Conservation (phyloP, 2,329 filamentous ascomycete genomes). For the Endoconidiophora polonica region DNA sequence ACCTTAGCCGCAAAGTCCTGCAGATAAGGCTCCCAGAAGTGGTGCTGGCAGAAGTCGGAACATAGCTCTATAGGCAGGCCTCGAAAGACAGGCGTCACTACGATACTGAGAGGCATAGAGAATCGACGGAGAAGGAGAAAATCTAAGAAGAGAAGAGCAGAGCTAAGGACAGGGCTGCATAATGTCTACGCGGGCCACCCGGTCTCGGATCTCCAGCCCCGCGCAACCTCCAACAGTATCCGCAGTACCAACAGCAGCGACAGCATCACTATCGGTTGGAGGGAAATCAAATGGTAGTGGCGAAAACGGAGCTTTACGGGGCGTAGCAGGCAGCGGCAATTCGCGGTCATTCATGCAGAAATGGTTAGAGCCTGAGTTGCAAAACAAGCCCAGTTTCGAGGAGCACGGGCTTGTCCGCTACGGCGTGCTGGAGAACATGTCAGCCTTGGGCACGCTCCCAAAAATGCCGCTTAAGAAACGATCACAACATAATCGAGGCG, state of each 20-base stretch:
- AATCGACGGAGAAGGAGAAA: not conserved
- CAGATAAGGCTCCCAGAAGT: not conserved
- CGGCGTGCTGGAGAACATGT: constrained; percentile 72
- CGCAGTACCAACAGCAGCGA: too few relatives aligned
- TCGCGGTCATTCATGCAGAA: constrained; percentile 35
- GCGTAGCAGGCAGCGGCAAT: constrained; percentile 19
- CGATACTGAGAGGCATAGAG: not conserved
- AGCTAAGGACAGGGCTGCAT: not conserved
- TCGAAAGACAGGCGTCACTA: not conserved
- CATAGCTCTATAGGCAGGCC: not conserved
- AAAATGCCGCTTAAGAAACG: constrained; percentile 24
- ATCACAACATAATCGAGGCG: not conserved
- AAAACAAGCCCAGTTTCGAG: constrained; percentile 55
- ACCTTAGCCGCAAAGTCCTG: not conserved
- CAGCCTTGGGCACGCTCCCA: constrained; percentile 58
- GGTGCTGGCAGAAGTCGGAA: too few relatives aligned
- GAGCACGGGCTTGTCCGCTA: constrained; percentile 58
- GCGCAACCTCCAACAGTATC: not conserved
- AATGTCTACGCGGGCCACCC: constrained; percentile 11
- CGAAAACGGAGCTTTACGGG: constrained; percentile 15
- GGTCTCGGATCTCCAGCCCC: constrained; percentile 9
- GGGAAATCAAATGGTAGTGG: constrained; percentile 21
- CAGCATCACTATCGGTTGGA: not conserved
- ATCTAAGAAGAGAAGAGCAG: not conserved
- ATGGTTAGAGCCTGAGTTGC: constrained; percentile 42